phyloP scores from a whole-genome alignment of 1,284 basidiomycete genomes.

The Cryptococcus sp. region DNA sequence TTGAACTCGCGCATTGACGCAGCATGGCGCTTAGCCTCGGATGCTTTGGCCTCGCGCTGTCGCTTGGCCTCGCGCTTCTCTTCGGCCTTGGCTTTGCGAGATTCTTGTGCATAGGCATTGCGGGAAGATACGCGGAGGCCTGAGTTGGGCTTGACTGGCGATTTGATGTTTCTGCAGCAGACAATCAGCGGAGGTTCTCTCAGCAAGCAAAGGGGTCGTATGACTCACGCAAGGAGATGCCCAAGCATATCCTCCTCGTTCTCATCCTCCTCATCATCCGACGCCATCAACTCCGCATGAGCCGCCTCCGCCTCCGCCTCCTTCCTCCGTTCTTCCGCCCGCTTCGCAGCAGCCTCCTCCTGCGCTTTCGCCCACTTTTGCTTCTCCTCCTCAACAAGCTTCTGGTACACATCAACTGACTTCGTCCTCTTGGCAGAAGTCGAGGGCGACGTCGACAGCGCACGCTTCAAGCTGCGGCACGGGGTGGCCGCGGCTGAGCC shows the following conservation, averaged over 20 bases:
- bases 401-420: background rate
- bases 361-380: background rate
- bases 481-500: background rate
- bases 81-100: background rate
- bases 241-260: constrained; percentile 6
- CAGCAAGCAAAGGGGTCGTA: background rate
- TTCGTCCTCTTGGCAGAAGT: background rate
- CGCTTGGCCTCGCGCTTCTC: background rate
- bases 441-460: background rate
- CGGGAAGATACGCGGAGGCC: background rate
- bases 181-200: background rate
- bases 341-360: constrained; percentile 1
- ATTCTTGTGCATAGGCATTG: background rate
- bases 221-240: constrained; percentile 8
- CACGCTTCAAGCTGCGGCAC: too few relatives aligned
- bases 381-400: constrained; percentile 1
- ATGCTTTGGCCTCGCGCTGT: background rate
- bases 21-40: background rate
- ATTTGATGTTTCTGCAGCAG: background rate
- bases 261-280: constrained; percentile 7
- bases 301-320: constrained; percentile 1
- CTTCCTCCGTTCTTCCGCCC: constrained; percentile 2
- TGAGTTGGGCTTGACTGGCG: constrained; percentile 2
- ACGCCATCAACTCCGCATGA: background rate
- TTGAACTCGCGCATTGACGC: background rate